phyloP scores from a whole-genome alignment of 2,329 filamentous ascomycete genomes.

The Penicillium glabrum region DNA sequence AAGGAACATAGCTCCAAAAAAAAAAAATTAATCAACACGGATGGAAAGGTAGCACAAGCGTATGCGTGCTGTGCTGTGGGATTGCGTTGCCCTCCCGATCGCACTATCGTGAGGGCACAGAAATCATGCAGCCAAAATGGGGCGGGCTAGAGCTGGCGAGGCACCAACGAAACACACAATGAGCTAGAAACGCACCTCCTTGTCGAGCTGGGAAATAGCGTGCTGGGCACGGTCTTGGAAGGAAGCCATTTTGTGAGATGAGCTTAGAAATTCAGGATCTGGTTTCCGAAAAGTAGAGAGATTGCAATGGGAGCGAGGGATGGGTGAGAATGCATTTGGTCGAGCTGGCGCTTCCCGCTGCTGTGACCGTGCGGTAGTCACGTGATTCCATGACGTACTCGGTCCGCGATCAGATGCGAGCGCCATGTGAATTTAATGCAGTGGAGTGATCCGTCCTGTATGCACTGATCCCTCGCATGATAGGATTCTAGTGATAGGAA shows the following conservation, averaged over 20 bases:
- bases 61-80: not conserved
- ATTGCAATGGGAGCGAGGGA: slow-evolving; percentile 22
- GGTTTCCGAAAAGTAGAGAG: slow-evolving; percentile 1
- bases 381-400: slow-evolving; percentile 25
- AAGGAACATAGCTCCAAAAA: not conserved
- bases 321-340: slow-evolving; percentile 25
- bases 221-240: slow-evolving; percentile 65
- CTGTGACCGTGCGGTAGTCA: slow-evolving; percentile 17
- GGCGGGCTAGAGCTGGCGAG: slow-evolving; percentile 17
- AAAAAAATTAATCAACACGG: not conserved
- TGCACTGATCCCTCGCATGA: not conserved
- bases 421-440: not conserved
- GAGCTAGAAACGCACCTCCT: slow-evolving; percentile 55
- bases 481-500: not conserved
- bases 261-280: not conserved
- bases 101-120: slow-evolving; percentile 6
- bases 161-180: slow-evolving; percentile 24
- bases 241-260: slow-evolving; percentile 34
- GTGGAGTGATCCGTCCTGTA: not conserved
- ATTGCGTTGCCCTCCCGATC: not conserved
- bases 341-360: slow-evolving; percentile 21
- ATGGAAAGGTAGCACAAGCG: not conserved
- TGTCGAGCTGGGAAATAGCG: slow-evolving; percentile 67
- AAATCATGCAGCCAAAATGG: slow-evolving; percentile 7
- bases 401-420: slow-evolving; percentile 9